phyloP scores from a whole-genome alignment of 2,329 filamentous ascomycete genomes.

The Aureobasidium sp. region DNA sequence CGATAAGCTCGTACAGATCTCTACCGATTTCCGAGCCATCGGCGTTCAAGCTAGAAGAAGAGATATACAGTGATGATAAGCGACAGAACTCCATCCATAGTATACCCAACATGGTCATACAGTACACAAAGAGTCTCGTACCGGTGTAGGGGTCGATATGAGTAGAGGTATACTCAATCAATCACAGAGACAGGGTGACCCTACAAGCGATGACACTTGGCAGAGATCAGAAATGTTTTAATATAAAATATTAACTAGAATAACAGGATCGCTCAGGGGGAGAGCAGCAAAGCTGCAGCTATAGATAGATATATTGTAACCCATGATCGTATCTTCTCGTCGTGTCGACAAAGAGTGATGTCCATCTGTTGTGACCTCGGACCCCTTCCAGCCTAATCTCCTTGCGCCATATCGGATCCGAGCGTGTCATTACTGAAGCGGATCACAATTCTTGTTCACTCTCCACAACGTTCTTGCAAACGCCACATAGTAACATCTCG shows the following conservation, averaged over 20 bases:
- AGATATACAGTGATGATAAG: too few relatives aligned
- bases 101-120: too few relatives aligned
- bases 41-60: too few relatives aligned
- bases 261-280: neutral
- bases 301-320: neutral
- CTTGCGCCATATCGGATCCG: neutral
- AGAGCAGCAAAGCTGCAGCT: neutral
- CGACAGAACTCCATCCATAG: too few relatives aligned
- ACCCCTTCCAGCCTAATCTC: neutral
- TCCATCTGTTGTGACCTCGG: neutral
- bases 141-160: neutral
- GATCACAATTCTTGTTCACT: neutral
- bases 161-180: neutral
- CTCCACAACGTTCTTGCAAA: constrained; percentile 16
- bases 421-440: neutral
- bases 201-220: neutral
- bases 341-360: neutral
- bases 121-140: too few relatives aligned
- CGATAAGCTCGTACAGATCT: too few relatives aligned
- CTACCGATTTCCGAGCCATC: too few relatives aligned
- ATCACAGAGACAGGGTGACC: neutral
- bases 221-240: neutral
- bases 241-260: neutral
- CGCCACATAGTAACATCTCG: constrained; percentile 24
- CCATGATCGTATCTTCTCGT: neutral